Evolutionary conservation across 2,329 filamentous ascomycete species (phyloP), one percentile per base, ranked within the genome.

Genomic region (Calonectria henricotiae): DNA sequence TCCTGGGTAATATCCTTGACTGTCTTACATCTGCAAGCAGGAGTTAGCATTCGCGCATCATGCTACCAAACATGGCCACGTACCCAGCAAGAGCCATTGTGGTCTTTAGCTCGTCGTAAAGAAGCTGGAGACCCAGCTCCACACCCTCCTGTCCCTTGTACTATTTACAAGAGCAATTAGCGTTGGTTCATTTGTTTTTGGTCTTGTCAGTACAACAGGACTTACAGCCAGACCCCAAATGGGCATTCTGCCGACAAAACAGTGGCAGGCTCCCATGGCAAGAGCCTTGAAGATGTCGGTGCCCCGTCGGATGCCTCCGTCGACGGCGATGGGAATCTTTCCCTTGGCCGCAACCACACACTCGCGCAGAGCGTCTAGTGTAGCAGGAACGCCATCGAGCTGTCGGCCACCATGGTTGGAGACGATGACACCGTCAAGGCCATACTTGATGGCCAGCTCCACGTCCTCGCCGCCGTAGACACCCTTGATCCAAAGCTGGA

Each of bases 291-390:
- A 75, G 8, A 81, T 74, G 27, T 82, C 80, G 12, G 77, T 78
- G 1, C 79, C 79, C 15, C 76, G 75, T 15, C 79, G 71, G 11
- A 82, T 75, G 2, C 80, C 80, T 11, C 79, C 79, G 20, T 82
- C 78, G 1, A 79, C 83, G 60, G 87, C 89, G 0, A 93, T 86
- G 76, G 92, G 89, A 79, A 92, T 84, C 66, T 82, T 82, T 35
- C 87, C 86, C 82, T 0, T 90, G 89, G 60, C 88, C 87, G 74
- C 86, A 86, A 75, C 86, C 85, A 68, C 89, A 88, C 74, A 92
- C 80, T 93, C 90, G 1, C 93, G 80, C 2, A 93, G 79, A 0
- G 89, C 86, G 55, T 92, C 79, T 25, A 93, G 83, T 0, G 88
- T 86, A 0, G 90, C 82, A 5, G 88, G 85, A 0, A 85, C 83